A percentile compares a stretch with the other conserved stretches of the same genome.
These are phyloP conservation scores for Phytophthora cactorum DNA, from an alignment of 352 stramenopile species.

Conservation along the genomic window DNA sequence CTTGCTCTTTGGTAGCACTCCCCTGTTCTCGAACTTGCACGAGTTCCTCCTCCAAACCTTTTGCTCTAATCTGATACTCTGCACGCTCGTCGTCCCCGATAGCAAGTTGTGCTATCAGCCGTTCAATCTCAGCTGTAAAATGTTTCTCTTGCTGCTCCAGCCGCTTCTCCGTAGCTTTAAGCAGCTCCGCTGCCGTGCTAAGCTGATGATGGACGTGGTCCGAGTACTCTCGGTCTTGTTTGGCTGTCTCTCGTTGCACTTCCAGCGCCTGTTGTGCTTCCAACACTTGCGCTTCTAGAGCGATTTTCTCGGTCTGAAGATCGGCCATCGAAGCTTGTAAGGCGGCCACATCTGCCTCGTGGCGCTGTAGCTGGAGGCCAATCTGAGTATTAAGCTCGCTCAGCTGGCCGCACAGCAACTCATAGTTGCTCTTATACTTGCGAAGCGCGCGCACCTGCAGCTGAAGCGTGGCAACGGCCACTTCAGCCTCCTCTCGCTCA, in stretches of 20 bases:
- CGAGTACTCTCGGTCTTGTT: constrained; percentile 64
- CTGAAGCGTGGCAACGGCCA: constrained; percentile 33
- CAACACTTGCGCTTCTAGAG: constrained; percentile 33
- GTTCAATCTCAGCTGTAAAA: constrained; percentile 30
- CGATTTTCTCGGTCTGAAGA: constrained; percentile 47
- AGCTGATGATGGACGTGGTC: constrained; percentile 68
- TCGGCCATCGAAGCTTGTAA: constrained; percentile 47
- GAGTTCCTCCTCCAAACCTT: constrained; percentile 34
- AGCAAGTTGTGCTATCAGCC: constrained; percentile 21
- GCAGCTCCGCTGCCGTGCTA: constrained; percentile 57
- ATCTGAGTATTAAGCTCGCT: constrained; percentile 76
- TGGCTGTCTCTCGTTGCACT: constrained; percentile 20
- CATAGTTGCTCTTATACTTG: constrained; percentile 84
- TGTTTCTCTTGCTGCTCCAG: constrained; percentile 46
- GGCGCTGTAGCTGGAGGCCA: constrained; percentile 67
- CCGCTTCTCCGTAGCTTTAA: constrained; percentile 62
- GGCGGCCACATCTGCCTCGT: constrained; percentile 66
- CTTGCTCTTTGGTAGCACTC: constrained; percentile 35
- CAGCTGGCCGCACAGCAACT: constrained; percentile 73
- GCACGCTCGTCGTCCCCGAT: constrained; percentile 6
- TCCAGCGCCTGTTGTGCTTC: constrained; percentile 28
- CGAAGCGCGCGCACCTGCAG: constrained; percentile 59
- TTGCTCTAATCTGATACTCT: constrained; percentile 10
- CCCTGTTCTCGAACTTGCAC: constrained; percentile 6
- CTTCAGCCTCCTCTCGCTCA: constrained; percentile 20